phyloP scores from a whole-genome alignment of 2,329 filamentous ascomycete genomes.

The Fusarium coffeatum region DNA sequence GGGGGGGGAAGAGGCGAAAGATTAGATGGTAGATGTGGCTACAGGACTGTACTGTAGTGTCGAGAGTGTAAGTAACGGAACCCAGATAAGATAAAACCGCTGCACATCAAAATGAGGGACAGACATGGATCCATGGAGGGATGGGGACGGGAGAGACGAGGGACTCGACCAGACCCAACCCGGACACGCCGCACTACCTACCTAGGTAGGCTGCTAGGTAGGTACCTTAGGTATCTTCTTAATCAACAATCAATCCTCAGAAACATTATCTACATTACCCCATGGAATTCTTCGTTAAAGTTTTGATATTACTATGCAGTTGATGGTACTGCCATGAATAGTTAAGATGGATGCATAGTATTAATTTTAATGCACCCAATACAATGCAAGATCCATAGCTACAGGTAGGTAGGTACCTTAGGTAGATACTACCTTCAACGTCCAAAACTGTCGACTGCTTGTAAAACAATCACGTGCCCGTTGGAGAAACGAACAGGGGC shows the following conservation, averaged over 20 bases:
- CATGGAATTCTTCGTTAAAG: not conserved
- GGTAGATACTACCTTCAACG: not conserved
- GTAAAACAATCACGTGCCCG: slow-evolving; percentile 40
- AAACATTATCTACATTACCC: not conserved
- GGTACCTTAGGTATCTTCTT: not conserved
- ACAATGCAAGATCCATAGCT: not conserved
- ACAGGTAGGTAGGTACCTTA: no score
- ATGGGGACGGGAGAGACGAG: not conserved
- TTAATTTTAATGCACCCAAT: not conserved
- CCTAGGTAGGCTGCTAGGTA: no score
- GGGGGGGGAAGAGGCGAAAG: slow-evolving; percentile 31
- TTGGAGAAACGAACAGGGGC: slow-evolving; percentile 12
- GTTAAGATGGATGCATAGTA: not conserved
- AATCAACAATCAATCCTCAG: not conserved
- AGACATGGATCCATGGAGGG: not conserved
- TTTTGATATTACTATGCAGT: not conserved
- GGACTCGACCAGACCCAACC: slow-evolving; percentile 17
- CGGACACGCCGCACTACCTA: slow-evolving; percentile 42
- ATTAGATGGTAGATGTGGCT: slow-evolving; percentile 42
- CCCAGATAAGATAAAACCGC: slow-evolving; percentile 30
- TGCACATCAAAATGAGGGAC: slow-evolving; percentile 29
- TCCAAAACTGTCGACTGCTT: not conserved
- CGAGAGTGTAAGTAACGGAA: slow-evolving; percentile 1
- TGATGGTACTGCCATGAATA: not conserved
- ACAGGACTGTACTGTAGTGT: slow-evolving; percentile 14